Base-by-base conservation (phyloP, 208 protist species). In the Angomonas deanei region DNA sequence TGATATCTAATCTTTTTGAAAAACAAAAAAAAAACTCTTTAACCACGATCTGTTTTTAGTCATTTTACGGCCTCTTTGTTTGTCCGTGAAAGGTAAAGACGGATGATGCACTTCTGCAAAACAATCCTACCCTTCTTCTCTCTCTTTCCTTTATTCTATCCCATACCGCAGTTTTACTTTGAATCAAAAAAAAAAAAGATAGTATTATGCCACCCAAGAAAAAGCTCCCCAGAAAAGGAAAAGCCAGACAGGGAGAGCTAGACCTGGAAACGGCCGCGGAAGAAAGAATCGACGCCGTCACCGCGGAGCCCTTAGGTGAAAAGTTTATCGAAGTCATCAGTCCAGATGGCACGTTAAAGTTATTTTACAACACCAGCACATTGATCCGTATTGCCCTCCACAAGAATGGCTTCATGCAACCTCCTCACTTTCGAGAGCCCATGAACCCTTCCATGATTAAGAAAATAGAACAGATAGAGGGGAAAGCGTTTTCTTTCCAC, bases 291-390 rank as follows among this genome's bases (percentile, higher is more conserved):
- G 89, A 96, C 52, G 86, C 86, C 2, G 66, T 96, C 23, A 96
- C 89, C 1, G 77, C 76, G 0, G 86, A 92, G 46, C 77, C 81
- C 11, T 71, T 93, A 0, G 33, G 67, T 0, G 54, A 48, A 3
- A 82, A 82, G 47, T 88, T 72, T 56, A 70, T 96, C 21, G 77
- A 88, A 46, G 70, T 96, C 28, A n/a, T 85, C 10, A 91, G 89
- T 39, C 86, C 84, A 10, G 86, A 92, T 54, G 65, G 70, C 27
- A 83, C 72, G 24, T 68, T 96, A 2, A 73, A 76, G 10, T 68
- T 93, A 1, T 93, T 83, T 48, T 96, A 96, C 82, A 96, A 96
- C 49, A 92, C 86, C 0, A 70, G 70, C 33, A 95, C 86, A 8
- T 80, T 95, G 28, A 85, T 95, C 49, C 85, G 84, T 21, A 88